Evolutionary conservation across 1,284 basidiomycete genomes (phyloP), one percentile per base, ranked within the genome.

Genomic region (Singerocomus inundabilis): DNA sequence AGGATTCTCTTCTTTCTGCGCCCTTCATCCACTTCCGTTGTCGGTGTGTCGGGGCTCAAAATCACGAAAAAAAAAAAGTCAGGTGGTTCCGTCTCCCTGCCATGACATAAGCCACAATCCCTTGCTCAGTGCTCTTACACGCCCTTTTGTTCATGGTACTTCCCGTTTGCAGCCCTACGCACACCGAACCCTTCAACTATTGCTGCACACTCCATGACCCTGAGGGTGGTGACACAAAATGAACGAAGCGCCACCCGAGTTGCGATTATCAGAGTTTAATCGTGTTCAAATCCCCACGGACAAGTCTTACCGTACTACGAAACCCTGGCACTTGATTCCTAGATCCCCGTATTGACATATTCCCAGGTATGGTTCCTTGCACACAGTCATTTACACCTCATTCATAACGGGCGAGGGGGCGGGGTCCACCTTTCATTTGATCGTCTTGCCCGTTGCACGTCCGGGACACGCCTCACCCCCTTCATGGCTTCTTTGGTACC

Each of bases 321-420:
- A 38, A 30, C n/a, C 31, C 13, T 37, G 38, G 38, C 33, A n/a
- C 26, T 35, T 4, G n/a, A 34, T 44, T 59, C 21, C 21, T 21
- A 21, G 21, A 61, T 51, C 54, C 42, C 57, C 54, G 48, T 51
- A 52, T 50, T n/a, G 44, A 46, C 24, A 44, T 39, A 49, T 47
- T 38, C 21, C 8, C 36, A 25, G 18, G 29, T 38, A 36, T 21
- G 21, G 36, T 26, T 44, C 44, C 46, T 60, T 60, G 41, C 59
- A 32, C 63, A 64, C 61, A 61, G 25, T 61, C 62, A 66, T 66
- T 55, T 64, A 43, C 31, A 34, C 6, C 21, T 42, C 37, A 26
- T 55, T 64, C 49, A 58, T 53, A 60, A 63, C 49, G 31, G 21
- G 21, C 21, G 21, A 21, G 9, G 18, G n/a, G 16, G 9, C 16